Conservation (phyloP, 371 early-diverging fungal genomes). For the Batkoa obscura region DNA sequence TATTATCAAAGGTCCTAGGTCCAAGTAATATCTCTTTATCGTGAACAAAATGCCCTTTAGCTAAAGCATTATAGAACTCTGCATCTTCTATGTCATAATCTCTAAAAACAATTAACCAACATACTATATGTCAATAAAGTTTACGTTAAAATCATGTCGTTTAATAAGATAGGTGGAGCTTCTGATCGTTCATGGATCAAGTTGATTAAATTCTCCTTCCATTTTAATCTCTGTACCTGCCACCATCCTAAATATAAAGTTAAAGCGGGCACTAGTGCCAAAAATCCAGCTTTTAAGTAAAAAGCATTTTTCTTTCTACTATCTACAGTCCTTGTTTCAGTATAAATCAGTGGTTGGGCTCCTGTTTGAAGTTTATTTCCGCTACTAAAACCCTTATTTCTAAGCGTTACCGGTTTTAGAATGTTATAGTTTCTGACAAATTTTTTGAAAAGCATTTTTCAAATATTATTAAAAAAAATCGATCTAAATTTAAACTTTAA, state of each 20-base stretch:
- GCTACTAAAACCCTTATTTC: no score
- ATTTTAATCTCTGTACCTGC: constrained; percentile 76
- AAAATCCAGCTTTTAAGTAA: no score
- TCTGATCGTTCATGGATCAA: constrained; percentile 42
- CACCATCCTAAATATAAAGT: constrained; percentile 22
- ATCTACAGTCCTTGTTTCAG: no score
- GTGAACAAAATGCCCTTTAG: constrained; percentile 44
- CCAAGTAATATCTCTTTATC: constrained; percentile 61
- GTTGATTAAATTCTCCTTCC: constrained; percentile 70
- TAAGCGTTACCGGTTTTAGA: no score
- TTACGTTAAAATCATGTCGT: background rate
- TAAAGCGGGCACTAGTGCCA: no score
- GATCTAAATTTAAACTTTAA: no score
- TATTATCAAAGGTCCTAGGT: constrained; percentile 52
- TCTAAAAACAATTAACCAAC: background rate
- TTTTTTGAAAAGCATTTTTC: no score
- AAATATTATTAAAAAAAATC: no score
- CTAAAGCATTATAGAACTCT: constrained; percentile 50
- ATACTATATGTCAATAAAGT: background rate
- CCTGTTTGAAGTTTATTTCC: no score
- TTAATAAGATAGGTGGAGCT: constrained; percentile 37
- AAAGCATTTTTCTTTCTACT: no score
- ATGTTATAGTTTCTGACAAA: no score
- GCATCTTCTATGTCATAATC: constrained; percentile 32
- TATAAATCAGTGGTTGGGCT: no score